Percentiles rank a stretch among this genome's conserved stretches.
Conservation (phyloP, 2,329 filamentous ascomycete genomes). For the Cladophialophora carrionii region DNA sequence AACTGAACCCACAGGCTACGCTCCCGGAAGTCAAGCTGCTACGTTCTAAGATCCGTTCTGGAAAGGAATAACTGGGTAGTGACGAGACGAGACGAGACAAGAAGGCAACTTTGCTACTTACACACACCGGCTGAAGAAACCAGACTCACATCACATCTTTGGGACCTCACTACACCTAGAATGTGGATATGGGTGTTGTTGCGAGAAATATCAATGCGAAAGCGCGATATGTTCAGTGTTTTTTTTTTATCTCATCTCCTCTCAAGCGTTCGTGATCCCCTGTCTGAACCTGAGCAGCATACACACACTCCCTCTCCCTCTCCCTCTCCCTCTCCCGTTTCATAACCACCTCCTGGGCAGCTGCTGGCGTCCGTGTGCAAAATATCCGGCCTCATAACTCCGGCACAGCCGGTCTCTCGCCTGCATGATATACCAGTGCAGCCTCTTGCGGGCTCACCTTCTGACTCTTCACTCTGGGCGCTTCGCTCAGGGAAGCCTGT, state of each 20-base stretch:
- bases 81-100: not conserved
- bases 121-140: not conserved
- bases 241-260: too few relatives aligned
- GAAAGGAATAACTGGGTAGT: not conserved
- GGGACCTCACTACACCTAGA: not conserved
- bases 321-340: not conserved
- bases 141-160: not conserved
- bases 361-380: not conserved
- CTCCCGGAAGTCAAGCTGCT: not conserved
- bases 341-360: not conserved
- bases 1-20: not conserved
- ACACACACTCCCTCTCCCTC: not conserved
- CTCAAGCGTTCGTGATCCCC: not conserved
- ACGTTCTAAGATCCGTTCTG: not conserved
- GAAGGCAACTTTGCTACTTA: not conserved
- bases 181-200: not conserved
- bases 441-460: constrained; percentile 2
- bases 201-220: not conserved
- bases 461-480: constrained; percentile 22
- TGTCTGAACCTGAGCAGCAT: not conserved
- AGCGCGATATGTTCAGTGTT: not conserved
- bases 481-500: not conserved
- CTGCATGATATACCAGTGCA: not conserved
- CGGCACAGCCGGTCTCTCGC: not conserved
- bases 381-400: not conserved